Evolutionary conservation across 163 green algal species (phyloP).

Genomic region (Chloroidium sp.): DNA sequence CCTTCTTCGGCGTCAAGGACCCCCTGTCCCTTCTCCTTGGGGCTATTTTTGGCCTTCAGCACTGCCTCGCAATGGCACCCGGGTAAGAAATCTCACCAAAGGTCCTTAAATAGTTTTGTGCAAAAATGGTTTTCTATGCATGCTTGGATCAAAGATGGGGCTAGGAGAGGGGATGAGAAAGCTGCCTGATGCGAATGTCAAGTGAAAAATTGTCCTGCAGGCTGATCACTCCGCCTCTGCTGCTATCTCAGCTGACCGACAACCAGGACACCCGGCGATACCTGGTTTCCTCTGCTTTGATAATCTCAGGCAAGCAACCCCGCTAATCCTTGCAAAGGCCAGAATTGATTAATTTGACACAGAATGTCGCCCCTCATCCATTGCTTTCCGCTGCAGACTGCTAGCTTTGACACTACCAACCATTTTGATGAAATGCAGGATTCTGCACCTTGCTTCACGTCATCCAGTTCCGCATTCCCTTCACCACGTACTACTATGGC

Average conservation of each 20-base stretch:
- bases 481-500: background rate
- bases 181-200: too few species aligned
- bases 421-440: too few species aligned
- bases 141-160: too few species aligned
- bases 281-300: background rate
- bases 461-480: background rate
- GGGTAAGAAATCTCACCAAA: too few species aligned
- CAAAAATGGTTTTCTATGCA: too few species aligned
- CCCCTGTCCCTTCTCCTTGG: background rate
- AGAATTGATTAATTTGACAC: too few species aligned
- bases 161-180: too few species aligned
- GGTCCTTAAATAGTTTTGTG: too few species aligned
- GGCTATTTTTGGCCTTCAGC: background rate
- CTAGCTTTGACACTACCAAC: too few species aligned
- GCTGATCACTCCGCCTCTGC: background rate
- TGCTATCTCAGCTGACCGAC: background rate
- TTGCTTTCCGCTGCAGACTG: too few species aligned
- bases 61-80: background rate
- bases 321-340: too few species aligned
- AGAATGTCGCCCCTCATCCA: too few species aligned
- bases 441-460: background rate
- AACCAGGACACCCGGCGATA: background rate
- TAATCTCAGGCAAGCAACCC: background rate
- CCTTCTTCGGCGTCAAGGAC: background rate
- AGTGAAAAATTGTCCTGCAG: background rate